Evolutionary conservation across 2,329 filamentous ascomycete species (phyloP).

Genomic region (Phaeophleospora eucalypticola): DNA sequence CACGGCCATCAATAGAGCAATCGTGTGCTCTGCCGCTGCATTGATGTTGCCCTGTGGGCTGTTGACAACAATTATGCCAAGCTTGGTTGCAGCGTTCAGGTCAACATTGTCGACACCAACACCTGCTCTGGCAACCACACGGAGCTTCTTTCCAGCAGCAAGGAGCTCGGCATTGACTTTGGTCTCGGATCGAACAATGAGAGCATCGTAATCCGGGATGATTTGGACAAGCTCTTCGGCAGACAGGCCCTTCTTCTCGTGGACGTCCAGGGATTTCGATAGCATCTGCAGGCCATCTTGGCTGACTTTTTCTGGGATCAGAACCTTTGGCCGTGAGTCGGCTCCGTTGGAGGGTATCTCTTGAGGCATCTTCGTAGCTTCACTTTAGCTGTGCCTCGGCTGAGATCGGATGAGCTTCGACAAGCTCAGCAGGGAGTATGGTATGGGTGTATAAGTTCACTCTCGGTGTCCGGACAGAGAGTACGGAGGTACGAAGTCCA

Average conservation of each 20-base stretch:
- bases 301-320: constrained; percentile 77
- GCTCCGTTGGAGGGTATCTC: constrained; percentile 10
- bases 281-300: constrained; percentile 71
- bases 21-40: constrained; percentile 53
- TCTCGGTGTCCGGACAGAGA: background rate
- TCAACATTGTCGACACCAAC: constrained; percentile 83
- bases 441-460: background rate
- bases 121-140: constrained; percentile 74
- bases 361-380: constrained; percentile 9
- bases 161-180: constrained; percentile 70
- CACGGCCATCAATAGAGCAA: constrained; percentile 63
- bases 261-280: constrained; percentile 62
- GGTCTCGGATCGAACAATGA: constrained; percentile 77
- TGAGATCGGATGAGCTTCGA: background rate
- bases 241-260: constrained; percentile 60
- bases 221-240: constrained; percentile 60
- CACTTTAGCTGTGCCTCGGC: background rate
- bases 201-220: constrained; percentile 68
- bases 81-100: constrained; percentile 64
- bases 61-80: constrained; percentile 77
- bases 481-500: background rate
- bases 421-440: background rate
- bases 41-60: constrained; percentile 75
- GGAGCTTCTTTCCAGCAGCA: constrained; percentile 61
- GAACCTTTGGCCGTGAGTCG: constrained; percentile 47